Base-by-base conservation (phyloP, 2,329 filamentous ascomycete species). In the Cytospora piceicola region DNA sequence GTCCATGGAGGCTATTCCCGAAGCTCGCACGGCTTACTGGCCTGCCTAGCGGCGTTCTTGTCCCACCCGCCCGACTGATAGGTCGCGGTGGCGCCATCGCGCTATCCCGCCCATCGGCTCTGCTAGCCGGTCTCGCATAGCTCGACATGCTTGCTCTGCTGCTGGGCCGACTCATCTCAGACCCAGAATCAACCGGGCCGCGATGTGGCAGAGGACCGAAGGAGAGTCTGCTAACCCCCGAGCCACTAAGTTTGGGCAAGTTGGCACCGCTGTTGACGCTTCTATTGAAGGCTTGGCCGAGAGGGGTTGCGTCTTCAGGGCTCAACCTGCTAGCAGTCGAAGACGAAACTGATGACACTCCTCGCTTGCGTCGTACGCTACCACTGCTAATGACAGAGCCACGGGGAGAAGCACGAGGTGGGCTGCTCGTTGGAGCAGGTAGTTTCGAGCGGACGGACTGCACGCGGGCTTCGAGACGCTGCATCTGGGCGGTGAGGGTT, bases 401-500 rank as follows among this genome's bases (percentile, higher is more conserved):
- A 61, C 92, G 86, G 27, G 94, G 93, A n/a, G 93, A 96, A 5
- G 86, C 85, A 57, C 90, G 88, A 22, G 94, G 93, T 5, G 94
- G 93, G 0, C 91, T 95, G 63, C 82, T 84, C 9, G 87, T 84
- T 2, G 94, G 92, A 1, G 90, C 92, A 2, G 95, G 95, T 24
- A 99, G 85, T 78, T 95, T 97, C 49, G 94, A 97, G 71, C 93
- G 89, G 22, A 90, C 95, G 29, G 90, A 93, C 68, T 98, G 93
- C 12, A 99, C 94, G 54, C 95, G 88, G 69, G 95, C 92, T 77
- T 98, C 95, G 68, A 99, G 88, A 71, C 93, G 92, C 78, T 97
- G 93, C 93, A 98, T 97, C 79, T 98, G 95, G 32, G 93, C 94
- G 66, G 96, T 97, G 70, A 99, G 88, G 34, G 90, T 91, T 69